Base-by-base conservation (phyloP, 495 filamentous ascomycete species). In the Annulohypoxylon nitens region DNA sequence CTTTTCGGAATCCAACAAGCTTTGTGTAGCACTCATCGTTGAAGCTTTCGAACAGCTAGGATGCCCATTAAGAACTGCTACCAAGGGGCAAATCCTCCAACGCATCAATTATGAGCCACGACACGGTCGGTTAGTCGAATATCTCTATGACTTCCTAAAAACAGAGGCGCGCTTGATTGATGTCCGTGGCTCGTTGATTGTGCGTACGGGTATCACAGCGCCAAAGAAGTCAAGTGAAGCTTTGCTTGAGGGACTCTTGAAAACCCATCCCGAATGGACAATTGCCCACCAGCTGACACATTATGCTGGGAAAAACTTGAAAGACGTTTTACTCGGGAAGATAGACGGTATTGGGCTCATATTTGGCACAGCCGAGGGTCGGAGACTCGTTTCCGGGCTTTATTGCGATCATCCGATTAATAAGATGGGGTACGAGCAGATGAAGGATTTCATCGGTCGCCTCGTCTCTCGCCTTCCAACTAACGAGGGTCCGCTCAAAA, bases 351-450 rank as follows among this genome's bases (percentile, higher is more conserved):
- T 54, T 26, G n/a, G 12, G 25, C 51, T 54, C 2, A 33, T 54
- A 14, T 54, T 54, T 34, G 51, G 51, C 18, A 9, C 18, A 33
- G 25, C 9, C 5, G 26, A 54, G 11, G 51, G 51, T 5, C 51
- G 12, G 25, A 34, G 11, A n/a, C 51, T 34, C n/a, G 25, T 54
- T n/a, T 30, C 25, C 51, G 51, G 26, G 11, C 25, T 51, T 25
- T 51, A 51, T 12, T 51, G 48, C 10, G 48, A 51, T 16, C 48
- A 51, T 26, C 10, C 23, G 3, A 25, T 51, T 23, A 51, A 51
- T 26, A 51, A 26, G 23, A 51, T 51, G 48, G 23, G 23, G 10
- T 51, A 51, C 20, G 20, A 51, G 18, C 48, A 51, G 48, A 51
- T 50, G 47, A 23, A 18, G 18, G n/a, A 50, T 50, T 18, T 50